A percentile compares a stretch with the other conserved stretches of the same genome.
These are phyloP conservation scores for Diaporthe ampelina DNA, from an alignment of 2,329 filamentous ascomycete species.

Conservation along the genomic window DNA sequence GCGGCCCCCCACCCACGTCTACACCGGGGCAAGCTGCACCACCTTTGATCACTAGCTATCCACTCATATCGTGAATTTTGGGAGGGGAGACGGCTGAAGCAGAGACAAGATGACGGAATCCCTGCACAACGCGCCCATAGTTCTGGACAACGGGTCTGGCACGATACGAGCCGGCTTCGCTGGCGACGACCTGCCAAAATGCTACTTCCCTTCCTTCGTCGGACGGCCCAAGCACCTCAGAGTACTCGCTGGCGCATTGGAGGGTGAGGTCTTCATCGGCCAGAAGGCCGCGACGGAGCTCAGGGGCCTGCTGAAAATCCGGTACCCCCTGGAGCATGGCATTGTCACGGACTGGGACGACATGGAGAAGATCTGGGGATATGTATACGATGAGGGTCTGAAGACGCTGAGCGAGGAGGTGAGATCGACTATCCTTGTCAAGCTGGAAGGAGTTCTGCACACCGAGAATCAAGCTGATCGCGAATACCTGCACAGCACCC, in stretches of 20 bases:
- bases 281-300: slow-evolving; percentile 89
- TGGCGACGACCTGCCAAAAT: slow-evolving; percentile 95
- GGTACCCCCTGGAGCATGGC: slow-evolving; percentile 95
- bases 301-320: slow-evolving; percentile 93
- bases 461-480: slow-evolving; percentile 40
- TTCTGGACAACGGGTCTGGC: slow-evolving; percentile 98
- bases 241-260: slow-evolving; percentile 94
- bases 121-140: slow-evolving; percentile 97
- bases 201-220: slow-evolving; percentile 97
- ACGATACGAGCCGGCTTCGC: slow-evolving; percentile 98
- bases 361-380: slow-evolving; percentile 99
- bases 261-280: slow-evolving; percentile 98
- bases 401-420: slow-evolving; percentile 98
- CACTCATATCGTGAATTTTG: slow-evolving; percentile 8
- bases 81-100: slow-evolving; percentile 31
- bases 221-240: slow-evolving; percentile 95
- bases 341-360: slow-evolving; percentile 99
- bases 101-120: slow-evolving; percentile 65
- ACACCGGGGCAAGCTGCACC: slow-evolving; percentile 19
- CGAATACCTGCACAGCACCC: slow-evolving; percentile 74
- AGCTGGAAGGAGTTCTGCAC: background rate
- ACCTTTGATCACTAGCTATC: background rate
- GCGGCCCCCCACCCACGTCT: slow-evolving; percentile 21
- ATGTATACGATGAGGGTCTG: slow-evolving; percentile 94
- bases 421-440: slow-evolving; percentile 36